These are phyloP conservation scores for Zizania latifolia DNA, from an alignment of 176 grass and related monocot species.

Conservation along the genomic window DNA sequence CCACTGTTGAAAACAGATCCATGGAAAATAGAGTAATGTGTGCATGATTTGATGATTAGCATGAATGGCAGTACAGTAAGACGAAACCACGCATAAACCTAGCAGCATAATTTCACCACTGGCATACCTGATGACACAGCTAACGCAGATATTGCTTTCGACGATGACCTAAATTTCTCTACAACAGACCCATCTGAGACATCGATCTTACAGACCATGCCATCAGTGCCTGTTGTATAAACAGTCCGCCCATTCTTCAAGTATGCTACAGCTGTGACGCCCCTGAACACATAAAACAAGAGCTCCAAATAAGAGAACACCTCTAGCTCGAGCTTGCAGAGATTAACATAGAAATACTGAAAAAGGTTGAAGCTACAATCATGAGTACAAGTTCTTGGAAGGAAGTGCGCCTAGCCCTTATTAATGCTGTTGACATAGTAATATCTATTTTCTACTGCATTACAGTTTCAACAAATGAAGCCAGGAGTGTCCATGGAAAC, in stretches of 20 bases:
- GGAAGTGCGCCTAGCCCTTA: neutral
- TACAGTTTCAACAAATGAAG: slow-evolving; percentile 7
- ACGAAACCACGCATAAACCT: neutral
- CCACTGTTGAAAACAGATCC: neutral
- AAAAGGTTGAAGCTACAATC: slow-evolving; percentile 22
- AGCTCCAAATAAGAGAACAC: slow-evolving; percentile 4
- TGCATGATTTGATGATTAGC: neutral
- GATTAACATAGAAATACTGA: slow-evolving; percentile 20
- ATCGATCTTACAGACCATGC: slow-evolving; percentile 90
- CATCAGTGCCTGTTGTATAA: slow-evolving; percentile 78
- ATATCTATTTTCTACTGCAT: neutral
- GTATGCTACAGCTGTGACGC: slow-evolving; percentile 68
- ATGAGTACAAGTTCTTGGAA: neutral
- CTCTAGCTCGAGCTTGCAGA: neutral
- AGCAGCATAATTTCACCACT: neutral
- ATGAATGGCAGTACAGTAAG: neutral
- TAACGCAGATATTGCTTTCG: slow-evolving; percentile 78
- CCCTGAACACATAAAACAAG: slow-evolving; percentile 47
- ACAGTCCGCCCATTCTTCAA: slow-evolving; percentile 40
- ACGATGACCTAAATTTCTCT: slow-evolving; percentile 59
- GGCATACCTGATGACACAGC: slow-evolving; percentile 79
- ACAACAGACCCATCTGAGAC: slow-evolving; percentile 43
- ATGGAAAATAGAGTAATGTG: neutral
- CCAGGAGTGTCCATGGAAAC: neutral
- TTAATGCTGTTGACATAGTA: neutral